A percentile compares a stretch with the other conserved stretches of the same genome.
Conservation (phyloP, 805 yeast species). For the Diddensiella santjacobensis region DNA sequence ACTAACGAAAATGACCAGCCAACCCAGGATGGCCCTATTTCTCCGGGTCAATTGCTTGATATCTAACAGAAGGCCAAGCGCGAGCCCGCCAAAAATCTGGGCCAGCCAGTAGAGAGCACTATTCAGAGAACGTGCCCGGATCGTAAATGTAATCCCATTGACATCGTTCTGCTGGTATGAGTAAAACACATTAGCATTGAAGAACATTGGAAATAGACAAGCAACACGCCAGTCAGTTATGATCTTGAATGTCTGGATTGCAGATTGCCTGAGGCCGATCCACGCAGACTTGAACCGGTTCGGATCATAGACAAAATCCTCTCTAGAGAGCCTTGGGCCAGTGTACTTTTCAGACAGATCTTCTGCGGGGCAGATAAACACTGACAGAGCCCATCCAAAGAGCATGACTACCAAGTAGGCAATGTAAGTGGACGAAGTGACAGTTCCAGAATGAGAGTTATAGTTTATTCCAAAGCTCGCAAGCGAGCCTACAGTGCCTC, state of each 20-base stretch:
- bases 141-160: constrained; percentile 52
- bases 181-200: constrained; percentile 63
- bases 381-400: constrained; percentile 44
- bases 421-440: constrained; percentile 48
- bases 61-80: constrained; percentile 49
- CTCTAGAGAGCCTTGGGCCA: constrained; percentile 14
- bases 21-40: constrained; percentile 44
- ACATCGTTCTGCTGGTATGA: constrained; percentile 60
- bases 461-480: constrained; percentile 54
- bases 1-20: constrained; percentile 36
- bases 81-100: constrained; percentile 55
- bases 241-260: constrained; percentile 35
- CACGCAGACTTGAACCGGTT: constrained; percentile 48
- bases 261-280: constrained; percentile 40
- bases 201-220: constrained; percentile 56
- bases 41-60: constrained; percentile 39
- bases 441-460: constrained; percentile 30
- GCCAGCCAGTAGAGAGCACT: constrained; percentile 59
- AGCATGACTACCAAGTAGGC: constrained; percentile 52
- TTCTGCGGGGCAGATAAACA: constrained; percentile 44
- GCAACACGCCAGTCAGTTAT: constrained; percentile 43
- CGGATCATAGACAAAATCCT: constrained; percentile 44
- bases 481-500: constrained; percentile 56
- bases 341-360: constrained; percentile 44
- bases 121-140: constrained; percentile 59